phyloP scores from a whole-genome alignment of 2,329 filamentous ascomycete species.

The Karstenula rhodostoma region DNA sequence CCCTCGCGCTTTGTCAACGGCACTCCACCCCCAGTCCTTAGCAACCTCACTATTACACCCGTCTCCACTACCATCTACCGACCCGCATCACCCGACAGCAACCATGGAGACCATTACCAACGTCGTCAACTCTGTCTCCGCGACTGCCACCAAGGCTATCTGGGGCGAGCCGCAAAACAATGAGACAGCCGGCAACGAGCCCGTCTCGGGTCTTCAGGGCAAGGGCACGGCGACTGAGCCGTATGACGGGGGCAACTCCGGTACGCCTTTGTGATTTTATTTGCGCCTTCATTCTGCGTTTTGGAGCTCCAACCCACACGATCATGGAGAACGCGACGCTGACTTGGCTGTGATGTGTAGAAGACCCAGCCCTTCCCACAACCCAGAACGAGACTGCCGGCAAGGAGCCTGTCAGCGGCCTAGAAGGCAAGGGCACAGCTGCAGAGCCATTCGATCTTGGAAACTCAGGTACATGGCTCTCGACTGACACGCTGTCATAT shows the following conservation, averaged over 20 bases:
- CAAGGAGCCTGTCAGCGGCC: constrained; percentile 77
- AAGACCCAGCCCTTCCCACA: constrained; percentile 25
- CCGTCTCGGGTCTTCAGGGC: constrained; percentile 74
- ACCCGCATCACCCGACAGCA: not conserved
- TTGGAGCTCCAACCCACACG: not conserved
- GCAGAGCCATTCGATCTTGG: constrained; percentile 82
- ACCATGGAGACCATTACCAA: constrained; percentile 52
- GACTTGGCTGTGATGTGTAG: not conserved
- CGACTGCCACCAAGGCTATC: constrained; percentile 46
- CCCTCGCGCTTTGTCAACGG: not conserved
- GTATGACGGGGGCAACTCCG: constrained; percentile 79
- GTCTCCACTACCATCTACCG: not conserved
- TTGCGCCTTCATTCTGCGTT: not conserved
- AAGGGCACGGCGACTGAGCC: constrained; percentile 74
- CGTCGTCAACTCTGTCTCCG: constrained; percentile 41
- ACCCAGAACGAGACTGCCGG: constrained; percentile 51
- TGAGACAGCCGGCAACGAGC: constrained; percentile 64
- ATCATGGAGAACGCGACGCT: not conserved
- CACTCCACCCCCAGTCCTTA: not conserved
- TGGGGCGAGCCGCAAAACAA: constrained; percentile 50
- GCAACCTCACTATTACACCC: constrained; percentile 5
- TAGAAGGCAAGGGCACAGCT: constrained; percentile 69
- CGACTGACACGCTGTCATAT: constrained; percentile 21
- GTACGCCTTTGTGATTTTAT: constrained; percentile 45
- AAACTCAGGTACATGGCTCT: constrained; percentile 65